Evolutionary conservation across 805 yeast genomes (phyloP), one percentile per base, ranked within the genome.

Genomic region (Henningerozyma blattae): DNA sequence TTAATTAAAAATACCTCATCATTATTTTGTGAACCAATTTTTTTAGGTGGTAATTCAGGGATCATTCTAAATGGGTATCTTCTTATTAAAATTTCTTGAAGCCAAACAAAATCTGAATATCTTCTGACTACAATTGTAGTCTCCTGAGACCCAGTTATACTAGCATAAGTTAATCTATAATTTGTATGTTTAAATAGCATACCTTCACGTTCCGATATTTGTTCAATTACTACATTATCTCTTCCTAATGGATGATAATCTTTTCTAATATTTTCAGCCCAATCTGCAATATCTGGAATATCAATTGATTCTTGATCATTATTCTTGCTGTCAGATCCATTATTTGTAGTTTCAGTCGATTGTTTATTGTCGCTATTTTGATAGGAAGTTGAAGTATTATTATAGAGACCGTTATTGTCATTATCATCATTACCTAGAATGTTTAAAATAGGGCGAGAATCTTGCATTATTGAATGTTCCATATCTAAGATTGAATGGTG

Each of bases 21-120:
- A 13, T 79, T 72, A 17, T 70, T 65, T 31, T 52, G 58, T 15
- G 84, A 64, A 36, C 77, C 81, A 49, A 86, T 81, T 38, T 56
- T 56, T 42, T 67, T 67, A 12, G 72, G 72, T 14, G 73, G 98
- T 39, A 89, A 61, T 32, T 85, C 83, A 0, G 98, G 97, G 30
- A 91, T 68, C 32, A 81, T 59, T 46, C 98, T 69, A 54, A 84
- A 89, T 3, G 97, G 93, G 51, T 82, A 87, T 47, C 77, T 78
- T 41, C 75, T 74, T 40, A 81, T 55, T 18, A 91, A 57, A 19
- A 72, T 74, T 34, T 85, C 94, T 38, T 76, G 68, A 8, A 89
- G 62, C 87, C 96, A 87, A n/a, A 73, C 79, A 58, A 91, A 91
- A 58, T 91, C 98, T 27, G 94, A 80, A 58, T 85, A 91, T 37